phyloP scores from a whole-genome alignment of 1,139 yeast species.

The Pichia sp. region DNA sequence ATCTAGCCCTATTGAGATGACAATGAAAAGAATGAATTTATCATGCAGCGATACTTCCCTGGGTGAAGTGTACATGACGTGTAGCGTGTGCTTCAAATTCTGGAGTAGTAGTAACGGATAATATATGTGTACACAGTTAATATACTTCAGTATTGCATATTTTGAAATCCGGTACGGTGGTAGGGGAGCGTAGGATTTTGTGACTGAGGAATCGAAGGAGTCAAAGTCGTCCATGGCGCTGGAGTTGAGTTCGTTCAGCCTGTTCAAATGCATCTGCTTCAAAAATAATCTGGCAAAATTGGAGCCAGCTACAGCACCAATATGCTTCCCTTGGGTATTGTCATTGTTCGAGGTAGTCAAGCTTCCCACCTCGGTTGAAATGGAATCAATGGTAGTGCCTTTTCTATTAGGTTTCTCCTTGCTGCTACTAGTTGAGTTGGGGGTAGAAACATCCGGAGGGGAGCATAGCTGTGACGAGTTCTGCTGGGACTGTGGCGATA shows the following conservation, averaged over 20 bases:
- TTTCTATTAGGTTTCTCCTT: conserved; percentile 2
- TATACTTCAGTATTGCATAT: conserved; percentile 17
- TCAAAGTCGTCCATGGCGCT: conserved; percentile 14
- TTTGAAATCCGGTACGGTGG: conserved; percentile 22
- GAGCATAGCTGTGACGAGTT: not conserved
- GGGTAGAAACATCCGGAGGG: not conserved
- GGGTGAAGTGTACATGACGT: conserved; percentile 17
- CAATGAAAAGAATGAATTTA: conserved; percentile 22
- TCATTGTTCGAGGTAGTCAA: conserved; percentile 19
- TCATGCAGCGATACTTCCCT: conserved; percentile 21
- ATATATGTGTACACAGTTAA: conserved; percentile 22
- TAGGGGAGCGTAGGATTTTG: conserved; percentile 21
- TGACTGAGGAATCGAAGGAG: conserved; percentile 18
- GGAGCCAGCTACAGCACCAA: conserved; percentile 24
- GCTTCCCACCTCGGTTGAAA: conserved; percentile 27
- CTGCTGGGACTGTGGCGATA: not conserved
- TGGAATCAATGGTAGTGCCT: conserved; percentile 21
- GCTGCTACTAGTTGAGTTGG: not conserved
- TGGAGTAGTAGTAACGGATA: conserved; percentile 21
- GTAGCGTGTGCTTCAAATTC: conserved; percentile 12
- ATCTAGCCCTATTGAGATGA: conserved; percentile 22
- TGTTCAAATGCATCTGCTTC: conserved; percentile 21
- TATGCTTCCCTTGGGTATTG: conserved; percentile 20
- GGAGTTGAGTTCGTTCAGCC: conserved; percentile 11
- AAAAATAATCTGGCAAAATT: conserved; percentile 23